Evolutionary conservation across 2,329 filamentous ascomycete species (phyloP).

Genomic region (Arthrobotrys iridis): DNA sequence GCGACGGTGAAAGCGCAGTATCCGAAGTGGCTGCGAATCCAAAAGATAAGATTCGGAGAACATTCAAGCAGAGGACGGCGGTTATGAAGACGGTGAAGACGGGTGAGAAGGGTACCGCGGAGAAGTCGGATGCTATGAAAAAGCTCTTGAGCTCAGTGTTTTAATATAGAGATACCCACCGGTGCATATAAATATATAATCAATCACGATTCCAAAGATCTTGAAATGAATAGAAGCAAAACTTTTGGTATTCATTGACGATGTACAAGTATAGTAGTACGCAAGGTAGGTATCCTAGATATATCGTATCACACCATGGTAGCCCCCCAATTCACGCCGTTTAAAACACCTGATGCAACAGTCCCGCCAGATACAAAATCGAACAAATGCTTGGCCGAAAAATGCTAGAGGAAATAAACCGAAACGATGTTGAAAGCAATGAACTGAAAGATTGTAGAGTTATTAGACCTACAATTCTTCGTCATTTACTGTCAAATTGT

Average conservation of each 20-base stretch:
- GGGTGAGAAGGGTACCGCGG: conserved; percentile 59
- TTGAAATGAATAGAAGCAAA: not conserved
- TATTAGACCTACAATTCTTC: conserved; percentile 32
- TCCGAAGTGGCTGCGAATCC: conserved; percentile 56
- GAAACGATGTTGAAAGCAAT: not conserved
- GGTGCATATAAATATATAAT: not conserved
- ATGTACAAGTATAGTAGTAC: conserved; percentile 24
- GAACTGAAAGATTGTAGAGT: not conserved
- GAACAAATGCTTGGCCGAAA: conserved; percentile 19
- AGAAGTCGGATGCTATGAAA: conserved; percentile 69
- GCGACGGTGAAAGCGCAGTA: conserved; percentile 56
- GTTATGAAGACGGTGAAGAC: conserved; percentile 64
- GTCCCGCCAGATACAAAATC: conserved; percentile 11
- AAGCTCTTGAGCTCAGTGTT: conserved; percentile 74
- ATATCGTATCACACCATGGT: conserved; percentile 24
- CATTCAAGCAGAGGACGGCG: conserved; percentile 75
- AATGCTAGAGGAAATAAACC: not conserved
- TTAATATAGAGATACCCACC: conserved; percentile 59
- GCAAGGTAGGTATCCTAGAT: not conserved
- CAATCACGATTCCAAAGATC: not conserved
- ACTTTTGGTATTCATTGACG: conserved; percentile 48
- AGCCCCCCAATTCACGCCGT: conserved; percentile 46
- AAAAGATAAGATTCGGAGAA: conserved; percentile 62
- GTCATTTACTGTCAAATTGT: conserved; percentile 57
- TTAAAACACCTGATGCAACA: conserved; percentile 11